phyloP scores from a whole-genome alignment of 1,139 yeast species.

The Debaryomycetaceae sp. region DNA sequence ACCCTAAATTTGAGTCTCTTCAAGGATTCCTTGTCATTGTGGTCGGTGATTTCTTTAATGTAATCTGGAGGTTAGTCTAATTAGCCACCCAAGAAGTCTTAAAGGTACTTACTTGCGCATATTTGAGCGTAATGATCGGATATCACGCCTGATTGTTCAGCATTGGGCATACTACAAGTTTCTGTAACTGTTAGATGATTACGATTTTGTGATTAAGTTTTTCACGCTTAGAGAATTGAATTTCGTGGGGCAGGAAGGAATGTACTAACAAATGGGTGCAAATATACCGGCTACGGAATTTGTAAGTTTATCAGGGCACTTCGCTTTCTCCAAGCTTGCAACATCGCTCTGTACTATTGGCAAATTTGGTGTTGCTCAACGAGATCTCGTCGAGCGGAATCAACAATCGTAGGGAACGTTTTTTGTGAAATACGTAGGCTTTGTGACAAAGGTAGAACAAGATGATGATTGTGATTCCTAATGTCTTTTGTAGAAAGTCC shows the following conservation, averaged over 20 bases:
- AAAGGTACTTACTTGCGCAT: neutral
- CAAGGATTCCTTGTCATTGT: conserved; percentile 2
- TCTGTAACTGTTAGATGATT: neutral
- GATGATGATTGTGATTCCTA: conserved; percentile 22
- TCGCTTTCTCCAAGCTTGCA: too few species aligned
- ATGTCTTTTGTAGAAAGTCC: conserved; percentile 21
- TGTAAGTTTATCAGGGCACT: too few species aligned
- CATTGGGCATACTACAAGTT: neutral
- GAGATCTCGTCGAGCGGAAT: neutral
- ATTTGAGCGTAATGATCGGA: neutral
- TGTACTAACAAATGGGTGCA: too few species aligned
- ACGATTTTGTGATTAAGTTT: neutral
- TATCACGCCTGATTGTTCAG: neutral
- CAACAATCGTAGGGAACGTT: neutral
- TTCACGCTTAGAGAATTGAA: too few species aligned
- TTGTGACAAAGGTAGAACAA: conserved; percentile 23
- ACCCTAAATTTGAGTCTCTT: conserved; percentile 2
- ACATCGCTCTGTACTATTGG: neutral
- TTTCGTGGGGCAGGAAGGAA: too few species aligned
- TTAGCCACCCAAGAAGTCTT: too few species aligned
- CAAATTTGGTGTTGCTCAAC: neutral
- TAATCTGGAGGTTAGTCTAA: neutral
- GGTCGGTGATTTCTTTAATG: conserved; percentile 1
- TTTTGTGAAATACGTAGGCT: conserved; percentile 14
- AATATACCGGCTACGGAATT: too few species aligned